phyloP scores from a whole-genome alignment of 768 basidiomycete species.

The Mycena metata region DNA sequence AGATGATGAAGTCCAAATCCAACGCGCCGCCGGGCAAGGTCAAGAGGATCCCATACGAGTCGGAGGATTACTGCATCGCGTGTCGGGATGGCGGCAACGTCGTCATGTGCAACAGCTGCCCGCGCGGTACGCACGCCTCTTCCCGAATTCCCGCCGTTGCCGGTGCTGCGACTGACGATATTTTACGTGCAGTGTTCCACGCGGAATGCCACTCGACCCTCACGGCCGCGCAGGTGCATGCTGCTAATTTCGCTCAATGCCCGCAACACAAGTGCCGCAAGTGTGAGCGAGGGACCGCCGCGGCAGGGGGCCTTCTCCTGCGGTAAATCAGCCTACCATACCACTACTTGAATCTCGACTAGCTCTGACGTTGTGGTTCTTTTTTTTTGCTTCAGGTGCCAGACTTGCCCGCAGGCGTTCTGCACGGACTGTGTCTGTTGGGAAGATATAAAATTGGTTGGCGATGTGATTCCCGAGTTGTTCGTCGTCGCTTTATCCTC shows the following conservation, averaged over 20 bases:
- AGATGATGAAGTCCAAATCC: slow-evolving; percentile 15
- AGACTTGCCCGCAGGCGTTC: slow-evolving; percentile 69
- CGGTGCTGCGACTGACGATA: neutral
- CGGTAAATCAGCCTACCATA: slow-evolving; percentile 53
- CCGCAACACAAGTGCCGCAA: slow-evolving; percentile 64
- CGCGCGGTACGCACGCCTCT: slow-evolving; percentile 62
- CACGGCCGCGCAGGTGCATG: slow-evolving; percentile 43
- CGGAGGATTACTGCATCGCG: slow-evolving; percentile 70
- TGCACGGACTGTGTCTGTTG: slow-evolving; percentile 73
- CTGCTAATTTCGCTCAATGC: slow-evolving; percentile 47
- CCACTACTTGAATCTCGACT: neutral
- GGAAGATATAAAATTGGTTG: slow-evolving; percentile 64
- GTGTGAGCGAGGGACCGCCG: slow-evolving; percentile 59
- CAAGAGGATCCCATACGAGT: slow-evolving; percentile 56
- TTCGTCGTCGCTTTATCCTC: slow-evolving; percentile 45
- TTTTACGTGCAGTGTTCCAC: slow-evolving; percentile 62
- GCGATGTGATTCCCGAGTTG: slow-evolving; percentile 72
- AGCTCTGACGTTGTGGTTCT: neutral
- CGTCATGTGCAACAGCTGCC: slow-evolving; percentile 62
- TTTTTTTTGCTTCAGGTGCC: slow-evolving; percentile 57
- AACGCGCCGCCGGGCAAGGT: slow-evolving; percentile 43
- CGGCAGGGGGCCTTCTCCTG: slow-evolving; percentile 71
- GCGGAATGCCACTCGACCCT: slow-evolving; percentile 56
- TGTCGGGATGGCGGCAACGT: slow-evolving; percentile 73
- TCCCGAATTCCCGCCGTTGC: neutral